Evolutionary conservation across 495 filamentous ascomycete genomes (phyloP).

Genomic region (Geoglossum glabrum): DNA sequence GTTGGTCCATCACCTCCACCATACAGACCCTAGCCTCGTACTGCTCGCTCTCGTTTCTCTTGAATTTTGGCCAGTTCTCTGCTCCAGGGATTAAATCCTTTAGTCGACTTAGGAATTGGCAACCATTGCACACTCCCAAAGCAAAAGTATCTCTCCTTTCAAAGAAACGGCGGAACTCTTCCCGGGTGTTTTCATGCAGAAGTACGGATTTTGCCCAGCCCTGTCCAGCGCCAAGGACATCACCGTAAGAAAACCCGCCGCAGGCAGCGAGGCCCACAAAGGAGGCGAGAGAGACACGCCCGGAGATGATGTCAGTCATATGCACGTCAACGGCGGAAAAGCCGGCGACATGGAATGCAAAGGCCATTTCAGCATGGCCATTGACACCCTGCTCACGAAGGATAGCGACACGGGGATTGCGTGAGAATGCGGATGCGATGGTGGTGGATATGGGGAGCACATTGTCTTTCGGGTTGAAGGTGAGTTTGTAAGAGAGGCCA

Average conservation of each 20-base stretch:
- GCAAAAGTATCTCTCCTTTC: constrained; percentile 72
- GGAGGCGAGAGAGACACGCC: constrained; percentile 49
- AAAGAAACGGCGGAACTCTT: constrained; percentile 72
- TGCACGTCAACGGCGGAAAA: constrained; percentile 87
- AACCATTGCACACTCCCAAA: constrained; percentile 92
- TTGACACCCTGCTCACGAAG: constrained; percentile 91
- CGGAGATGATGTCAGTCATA: constrained; percentile 83
- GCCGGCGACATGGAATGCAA: constrained; percentile 78
- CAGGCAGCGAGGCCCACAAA: constrained; percentile 84
- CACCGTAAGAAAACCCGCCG: constrained; percentile 93
- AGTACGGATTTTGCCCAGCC: constrained; percentile 95
- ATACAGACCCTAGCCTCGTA: constrained; percentile 82
- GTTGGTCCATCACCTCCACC: constrained; percentile 49
- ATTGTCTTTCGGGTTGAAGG: constrained; percentile 61
- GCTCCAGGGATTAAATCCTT: constrained; percentile 75
- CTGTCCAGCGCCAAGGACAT: constrained; percentile 77
- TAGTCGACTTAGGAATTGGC: constrained; percentile 78
- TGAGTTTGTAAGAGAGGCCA: constrained; percentile 69
- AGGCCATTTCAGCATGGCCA: constrained; percentile 91
- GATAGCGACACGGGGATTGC: constrained; percentile 74
- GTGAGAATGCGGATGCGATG: constrained; percentile 43
- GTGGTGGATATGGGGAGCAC: constrained; percentile 47
- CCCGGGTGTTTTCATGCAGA: constrained; percentile 53
- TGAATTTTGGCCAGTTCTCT: constrained; percentile 70
- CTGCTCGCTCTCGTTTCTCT: constrained; percentile 68